A percentile compares a stretch with the other conserved stretches of the same genome.
Conservation (phyloP, 257 asterid genomes). For the Paulownia fortunei region DNA sequence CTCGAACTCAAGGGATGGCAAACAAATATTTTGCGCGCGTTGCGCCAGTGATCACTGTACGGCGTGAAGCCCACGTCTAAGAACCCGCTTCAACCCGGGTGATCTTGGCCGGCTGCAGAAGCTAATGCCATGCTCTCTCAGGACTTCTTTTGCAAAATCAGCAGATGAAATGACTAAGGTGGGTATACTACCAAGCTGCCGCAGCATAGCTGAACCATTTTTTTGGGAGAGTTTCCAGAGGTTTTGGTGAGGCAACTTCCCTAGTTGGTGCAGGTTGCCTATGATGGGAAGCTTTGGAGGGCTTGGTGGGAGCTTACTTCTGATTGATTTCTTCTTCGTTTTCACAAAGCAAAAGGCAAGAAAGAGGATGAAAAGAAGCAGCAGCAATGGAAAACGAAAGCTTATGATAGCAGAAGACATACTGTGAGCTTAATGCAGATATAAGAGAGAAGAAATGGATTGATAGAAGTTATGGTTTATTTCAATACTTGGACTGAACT, state of each 20-base stretch:
- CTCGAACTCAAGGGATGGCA: slow-evolving; percentile 15
- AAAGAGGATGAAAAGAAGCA: not conserved
- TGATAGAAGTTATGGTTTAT: not conserved
- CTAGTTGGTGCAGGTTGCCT: slow-evolving; percentile 37
- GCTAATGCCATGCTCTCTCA: slow-evolving; percentile 34
- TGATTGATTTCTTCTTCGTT: slow-evolving; percentile 3
- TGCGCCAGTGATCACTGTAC: slow-evolving; percentile 35
- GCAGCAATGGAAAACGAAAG: not conserved
- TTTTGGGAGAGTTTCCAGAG: slow-evolving; percentile 19
- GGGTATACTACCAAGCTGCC: slow-evolving; percentile 34
- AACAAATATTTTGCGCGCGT: slow-evolving; percentile 30
- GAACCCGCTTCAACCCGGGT: not conserved
- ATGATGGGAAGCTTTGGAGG: slow-evolving; percentile 41
- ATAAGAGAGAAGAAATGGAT: not conserved
- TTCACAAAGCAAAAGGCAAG: not conserved
- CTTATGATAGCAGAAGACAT: not conserved
- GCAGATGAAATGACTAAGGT: slow-evolving; percentile 35
- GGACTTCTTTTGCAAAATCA: slow-evolving; percentile 34
- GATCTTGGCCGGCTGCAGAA: slow-evolving; percentile 29
- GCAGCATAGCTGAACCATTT: slow-evolving; percentile 37
- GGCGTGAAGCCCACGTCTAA: slow-evolving; percentile 28
- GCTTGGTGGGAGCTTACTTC: slow-evolving; percentile 27
- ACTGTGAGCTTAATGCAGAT: not conserved
- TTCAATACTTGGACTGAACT: not conserved
- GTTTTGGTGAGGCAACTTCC: slow-evolving; percentile 30